phyloP scores from a whole-genome alignment of 2,329 filamentous ascomycete genomes.

The Diplodia sapinea region DNA sequence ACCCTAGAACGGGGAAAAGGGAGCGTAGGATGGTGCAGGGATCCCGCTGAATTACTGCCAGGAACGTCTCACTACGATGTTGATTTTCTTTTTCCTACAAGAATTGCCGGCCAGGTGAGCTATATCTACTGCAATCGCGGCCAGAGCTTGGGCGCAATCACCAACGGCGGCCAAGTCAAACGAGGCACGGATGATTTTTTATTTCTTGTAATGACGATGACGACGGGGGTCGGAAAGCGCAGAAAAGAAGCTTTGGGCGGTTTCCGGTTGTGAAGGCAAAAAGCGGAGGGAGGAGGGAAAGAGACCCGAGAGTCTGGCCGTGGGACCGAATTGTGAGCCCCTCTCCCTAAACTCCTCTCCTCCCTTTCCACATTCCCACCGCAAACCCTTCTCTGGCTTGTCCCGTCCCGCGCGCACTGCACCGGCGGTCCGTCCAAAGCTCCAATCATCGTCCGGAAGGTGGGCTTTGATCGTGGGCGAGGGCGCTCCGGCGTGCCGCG shows the following conservation, averaged over 20 bases:
- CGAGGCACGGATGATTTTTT: constrained; percentile 15
- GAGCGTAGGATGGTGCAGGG: neutral
- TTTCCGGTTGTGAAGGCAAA: constrained; percentile 1
- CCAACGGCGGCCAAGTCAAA: neutral
- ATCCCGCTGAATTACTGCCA: neutral
- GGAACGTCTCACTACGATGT: neutral
- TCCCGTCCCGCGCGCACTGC: constrained; percentile 1
- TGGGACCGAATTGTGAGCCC: constrained; percentile 2
- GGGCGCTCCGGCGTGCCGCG: neutral
- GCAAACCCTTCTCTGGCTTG: neutral
- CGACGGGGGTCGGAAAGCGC: neutral
- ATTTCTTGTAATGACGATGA: neutral
- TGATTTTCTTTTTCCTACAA: neutral
- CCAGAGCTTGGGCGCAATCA: constrained; percentile 2
- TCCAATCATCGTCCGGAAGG: constrained; percentile 1
- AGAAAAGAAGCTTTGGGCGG: constrained; percentile 10
- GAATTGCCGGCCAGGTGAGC: constrained; percentile 4
- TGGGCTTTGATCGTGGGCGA: constrained; percentile 4
- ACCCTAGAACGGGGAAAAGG: neutral
- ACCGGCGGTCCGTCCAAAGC: neutral
- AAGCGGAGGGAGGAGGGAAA: neutral
- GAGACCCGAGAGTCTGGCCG: constrained; percentile 17
- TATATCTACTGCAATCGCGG: neutral
- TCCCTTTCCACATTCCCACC: neutral
- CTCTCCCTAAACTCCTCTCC: neutral